Base-by-base conservation (phyloP, 2,329 filamentous ascomycete genomes). In the Annulohypoxylon truncatum region DNA sequence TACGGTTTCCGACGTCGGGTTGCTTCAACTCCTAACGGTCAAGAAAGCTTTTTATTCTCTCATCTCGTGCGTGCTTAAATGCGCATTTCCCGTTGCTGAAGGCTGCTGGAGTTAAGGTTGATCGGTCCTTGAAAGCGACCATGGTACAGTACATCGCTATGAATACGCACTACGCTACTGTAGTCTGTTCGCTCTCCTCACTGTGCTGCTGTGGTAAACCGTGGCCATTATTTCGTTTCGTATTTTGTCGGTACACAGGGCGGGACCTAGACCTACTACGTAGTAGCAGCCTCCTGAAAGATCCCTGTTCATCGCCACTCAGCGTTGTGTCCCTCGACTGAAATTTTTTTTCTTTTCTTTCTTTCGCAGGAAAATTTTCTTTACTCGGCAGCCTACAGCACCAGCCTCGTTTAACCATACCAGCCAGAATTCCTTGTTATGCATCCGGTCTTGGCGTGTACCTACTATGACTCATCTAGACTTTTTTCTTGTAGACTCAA, bases 401-500 rank as follows among this genome's bases (percentile, higher is more conserved):
- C 64, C 67, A 71, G 71, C 72, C 73, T 74, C 52, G 64, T 68
- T 66, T 64, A 67, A 63, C 70, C 67, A 71, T 66, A 70, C 68
- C 67, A 68, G 48, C 66, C 54, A 54, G 51, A 70, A 69, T 74
- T 74, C 67, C 71, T 67, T 64, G 54, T 61, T 38, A 65, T 68
- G 61, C 70, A 70, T 69, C 51, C 50, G 26, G 28, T 52, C 65
- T 67, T 68, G 66, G 63, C 65, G 42, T 55, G 61, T 61, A 38
- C 48, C 73, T 73, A 73, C 73, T 73, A 75, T 75, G 74, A 75
- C 73, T 75, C 74, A 75, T 61, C 70, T 58, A 65, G 54, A 44
- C 40, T 46, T 62, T 46, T 64, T 54, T 35, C 54, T 59, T 31
- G 26, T 48, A 60, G 5, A 54, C 33, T 68, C 59, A 18, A 56